A percentile compares a stretch with the other conserved stretches of the same genome.
Conservation (phyloP, 257 asterid species). For the Plantago ovata region DNA sequence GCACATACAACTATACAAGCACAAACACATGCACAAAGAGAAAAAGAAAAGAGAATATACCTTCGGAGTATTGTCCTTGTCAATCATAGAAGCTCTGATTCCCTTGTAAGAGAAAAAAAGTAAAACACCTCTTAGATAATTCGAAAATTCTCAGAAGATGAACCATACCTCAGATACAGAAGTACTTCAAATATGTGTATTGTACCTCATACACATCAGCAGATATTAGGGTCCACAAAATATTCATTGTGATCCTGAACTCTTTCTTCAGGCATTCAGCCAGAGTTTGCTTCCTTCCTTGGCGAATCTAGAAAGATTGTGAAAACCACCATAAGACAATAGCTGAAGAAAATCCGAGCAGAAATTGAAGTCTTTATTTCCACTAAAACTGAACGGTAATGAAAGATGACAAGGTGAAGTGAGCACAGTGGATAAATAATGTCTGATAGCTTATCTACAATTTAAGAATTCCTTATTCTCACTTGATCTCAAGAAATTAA, state of each 20-base stretch:
- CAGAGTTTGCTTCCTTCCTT: conserved; percentile 69
- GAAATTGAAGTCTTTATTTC: neutral
- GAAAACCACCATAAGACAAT: neutral
- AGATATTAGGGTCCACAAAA: conserved; percentile 55
- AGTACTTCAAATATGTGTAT: neutral
- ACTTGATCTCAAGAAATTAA: neutral
- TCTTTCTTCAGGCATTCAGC: conserved; percentile 76
- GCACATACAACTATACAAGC: neutral
- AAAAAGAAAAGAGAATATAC: conserved; percentile 29
- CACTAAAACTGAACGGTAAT: neutral
- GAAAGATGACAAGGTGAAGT: too few relatives aligned
- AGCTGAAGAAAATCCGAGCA: conserved; percentile 8
- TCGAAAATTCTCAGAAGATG: neutral
- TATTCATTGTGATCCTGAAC: conserved; percentile 73
- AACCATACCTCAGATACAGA: neutral
- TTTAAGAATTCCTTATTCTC: neutral
- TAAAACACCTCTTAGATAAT: conserved; percentile 3
- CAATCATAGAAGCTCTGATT: conserved; percentile 77
- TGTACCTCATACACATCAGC: conserved; percentile 85
- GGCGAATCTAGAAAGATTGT: conserved; percentile 51
- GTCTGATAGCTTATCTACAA: neutral
- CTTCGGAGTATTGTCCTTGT: conserved; percentile 83
- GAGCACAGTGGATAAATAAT: too few relatives aligned
- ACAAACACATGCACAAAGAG: conserved; percentile 10
- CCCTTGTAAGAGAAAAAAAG: conserved; percentile 41